Evolutionary conservation across 495 filamentous ascomycete species (phyloP).

Genomic region (Opeltia flavorubescens): DNA sequence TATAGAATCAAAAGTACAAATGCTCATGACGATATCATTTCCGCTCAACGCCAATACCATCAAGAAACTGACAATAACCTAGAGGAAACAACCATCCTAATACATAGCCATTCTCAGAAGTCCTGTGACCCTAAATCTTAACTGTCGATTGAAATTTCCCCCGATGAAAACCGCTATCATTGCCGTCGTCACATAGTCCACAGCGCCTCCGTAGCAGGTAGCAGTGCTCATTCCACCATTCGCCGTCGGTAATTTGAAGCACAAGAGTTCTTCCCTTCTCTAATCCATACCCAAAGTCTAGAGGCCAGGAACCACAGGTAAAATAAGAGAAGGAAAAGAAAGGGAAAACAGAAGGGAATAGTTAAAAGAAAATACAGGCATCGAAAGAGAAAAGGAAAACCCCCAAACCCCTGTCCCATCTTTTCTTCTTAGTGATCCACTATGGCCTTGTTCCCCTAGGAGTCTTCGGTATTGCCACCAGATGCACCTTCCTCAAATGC

Average conservation of each 20-base stretch:
- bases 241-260: not conserved
- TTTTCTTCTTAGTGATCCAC: not conserved
- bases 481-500: conserved; percentile 70
- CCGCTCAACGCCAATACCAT: too few relatives aligned
- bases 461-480: conserved; percentile 27
- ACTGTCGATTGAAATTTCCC: not conserved
- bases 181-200: not conserved
- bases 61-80: too few relatives aligned
- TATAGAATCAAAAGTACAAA: too few relatives aligned
- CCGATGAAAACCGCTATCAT: not conserved
- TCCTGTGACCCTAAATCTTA: too few relatives aligned
- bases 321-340: not conserved
- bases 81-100: too few relatives aligned
- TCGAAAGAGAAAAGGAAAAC: not conserved
- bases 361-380: not conserved
- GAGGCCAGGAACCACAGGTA: too few relatives aligned
- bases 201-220: not conserved
- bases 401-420: not conserved
- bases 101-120: too few relatives aligned
- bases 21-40: too few relatives aligned
- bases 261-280: not conserved
- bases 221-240: not conserved
- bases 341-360: not conserved
- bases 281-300: not conserved
- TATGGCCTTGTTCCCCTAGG: not conserved